Evolutionary conservation across 176 grass and related monocot species (phyloP).

Genomic region (Oryza coarctata): DNA sequence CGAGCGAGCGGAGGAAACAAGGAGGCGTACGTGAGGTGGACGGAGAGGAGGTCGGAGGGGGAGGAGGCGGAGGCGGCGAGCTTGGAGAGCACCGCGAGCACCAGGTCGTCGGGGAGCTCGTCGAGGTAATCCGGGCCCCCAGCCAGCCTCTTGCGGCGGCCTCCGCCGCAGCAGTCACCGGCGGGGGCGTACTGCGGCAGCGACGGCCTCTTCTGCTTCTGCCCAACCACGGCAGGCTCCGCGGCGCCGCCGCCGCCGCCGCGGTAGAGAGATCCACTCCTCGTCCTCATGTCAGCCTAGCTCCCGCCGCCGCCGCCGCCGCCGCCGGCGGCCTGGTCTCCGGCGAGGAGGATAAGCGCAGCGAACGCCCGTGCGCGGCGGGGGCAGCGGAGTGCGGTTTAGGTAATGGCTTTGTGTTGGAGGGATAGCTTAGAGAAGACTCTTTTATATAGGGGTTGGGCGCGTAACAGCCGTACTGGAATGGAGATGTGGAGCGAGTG

Average conservation of each 20-base stretch:
- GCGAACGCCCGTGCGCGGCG: not conserved
- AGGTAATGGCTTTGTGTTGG: slow-evolving; percentile 18
- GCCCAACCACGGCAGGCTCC: not conserved
- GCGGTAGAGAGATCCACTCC: slow-evolving; percentile 47
- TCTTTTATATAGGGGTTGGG: slow-evolving; percentile 9
- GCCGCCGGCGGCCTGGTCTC: not conserved
- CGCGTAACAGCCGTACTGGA: not conserved
- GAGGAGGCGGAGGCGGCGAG: slow-evolving; percentile 51
- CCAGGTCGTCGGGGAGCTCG: slow-evolving; percentile 66
- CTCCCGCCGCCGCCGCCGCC: not conserved
- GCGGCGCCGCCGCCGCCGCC: not conserved
- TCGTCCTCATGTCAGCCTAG: slow-evolving; percentile 45
- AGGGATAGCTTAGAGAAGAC: not conserved
- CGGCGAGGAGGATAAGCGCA: not conserved
- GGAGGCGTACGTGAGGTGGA: slow-evolving; percentile 44
- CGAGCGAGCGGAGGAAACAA: not conserved
- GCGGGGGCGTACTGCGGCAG: not conserved
- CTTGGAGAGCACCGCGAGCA: slow-evolving; percentile 59
- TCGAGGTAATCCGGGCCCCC: slow-evolving; percentile 45
- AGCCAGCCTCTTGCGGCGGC: not conserved
- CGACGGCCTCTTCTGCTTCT: slow-evolving; percentile 12
- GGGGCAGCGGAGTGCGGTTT: not conserved
- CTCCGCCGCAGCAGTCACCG: slow-evolving; percentile 19
- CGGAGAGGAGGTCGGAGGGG: slow-evolving; percentile 60
- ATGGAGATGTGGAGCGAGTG: not conserved